phyloP scores from a whole-genome alignment of 805 yeast species.

The Candida sanyiensis region DNA sequence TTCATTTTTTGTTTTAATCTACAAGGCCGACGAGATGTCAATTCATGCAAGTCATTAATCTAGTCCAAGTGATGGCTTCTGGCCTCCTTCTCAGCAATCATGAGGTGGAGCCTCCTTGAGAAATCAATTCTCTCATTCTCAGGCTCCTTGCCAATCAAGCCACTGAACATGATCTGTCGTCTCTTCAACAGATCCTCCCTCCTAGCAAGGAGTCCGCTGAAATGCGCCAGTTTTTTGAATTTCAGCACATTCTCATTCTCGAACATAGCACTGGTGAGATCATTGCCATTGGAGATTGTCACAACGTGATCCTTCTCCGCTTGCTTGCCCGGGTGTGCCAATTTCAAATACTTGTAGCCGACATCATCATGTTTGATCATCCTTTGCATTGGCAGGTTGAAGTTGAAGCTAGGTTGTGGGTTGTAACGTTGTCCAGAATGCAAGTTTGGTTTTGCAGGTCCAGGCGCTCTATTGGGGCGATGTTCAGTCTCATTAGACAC shows the following conservation, averaged over 20 bases:
- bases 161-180: conserved; percentile 8
- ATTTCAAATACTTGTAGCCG: background rate
- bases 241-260: conserved; percentile 7
- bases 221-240: conserved; percentile 10
- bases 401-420: background rate
- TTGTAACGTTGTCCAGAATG: background rate
- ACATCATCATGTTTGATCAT: conserved; percentile 8
- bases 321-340: conserved; percentile 1
- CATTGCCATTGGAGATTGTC: conserved; percentile 2
- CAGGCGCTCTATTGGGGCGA: no score
- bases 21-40: no score
- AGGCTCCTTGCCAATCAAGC: background rate
- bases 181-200: conserved; percentile 15
- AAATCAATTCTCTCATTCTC: conserved; percentile 7
- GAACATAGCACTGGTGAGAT: conserved; percentile 4
- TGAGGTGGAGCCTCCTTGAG: conserved; percentile 9
- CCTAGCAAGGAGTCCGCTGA: conserved; percentile 1
- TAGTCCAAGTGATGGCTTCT: background rate
- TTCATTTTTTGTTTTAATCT: no score
- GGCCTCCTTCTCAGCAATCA: conserved; percentile 9
- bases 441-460: no score
- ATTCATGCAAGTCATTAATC: no score
- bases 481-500: no score
- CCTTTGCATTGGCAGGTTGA: background rate
- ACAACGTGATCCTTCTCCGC: background rate